phyloP scores from a whole-genome alignment of 2,329 filamentous ascomycete genomes.

The Iodosphaeria phyllophila region DNA sequence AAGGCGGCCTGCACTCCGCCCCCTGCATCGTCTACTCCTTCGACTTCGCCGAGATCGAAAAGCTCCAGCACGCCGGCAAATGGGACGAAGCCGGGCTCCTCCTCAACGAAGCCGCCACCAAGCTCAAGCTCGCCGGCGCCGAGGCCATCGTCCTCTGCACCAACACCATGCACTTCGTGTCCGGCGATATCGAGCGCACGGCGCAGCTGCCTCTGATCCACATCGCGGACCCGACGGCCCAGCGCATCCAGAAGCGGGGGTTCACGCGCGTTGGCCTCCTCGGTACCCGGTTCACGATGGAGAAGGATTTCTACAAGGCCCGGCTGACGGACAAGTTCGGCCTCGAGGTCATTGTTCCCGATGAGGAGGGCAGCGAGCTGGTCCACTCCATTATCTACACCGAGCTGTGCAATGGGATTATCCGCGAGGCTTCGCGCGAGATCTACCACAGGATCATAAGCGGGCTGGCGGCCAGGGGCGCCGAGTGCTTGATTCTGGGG shows the following conservation, averaged over 20 bases:
- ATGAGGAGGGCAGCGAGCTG: constrained; percentile 3
- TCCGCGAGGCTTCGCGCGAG: constrained; percentile 5
- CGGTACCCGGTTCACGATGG: constrained; percentile 9
- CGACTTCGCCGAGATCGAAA: constrained; percentile 6
- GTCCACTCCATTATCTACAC: constrained; percentile 7
- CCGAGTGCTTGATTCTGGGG: constrained; percentile 8
- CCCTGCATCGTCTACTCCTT: constrained; percentile 7
- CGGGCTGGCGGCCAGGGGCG: constrained; percentile 5
- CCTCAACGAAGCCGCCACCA: constrained; percentile 4
- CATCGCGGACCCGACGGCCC: constrained; percentile 6
- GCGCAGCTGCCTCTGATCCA: constrained; percentile 5
- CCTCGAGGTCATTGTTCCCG: constrained; percentile 6
- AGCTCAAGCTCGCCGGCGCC: constrained; percentile 5
- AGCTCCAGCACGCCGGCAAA: constrained; percentile 4
- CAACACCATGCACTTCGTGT: constrained; percentile 7
- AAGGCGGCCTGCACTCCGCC: constrained; percentile 6
- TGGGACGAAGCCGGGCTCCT: constrained; percentile 6
- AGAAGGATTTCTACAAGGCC: constrained; percentile 8
- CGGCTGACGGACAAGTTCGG: constrained; percentile 6
- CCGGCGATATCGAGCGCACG: constrained; percentile 3
- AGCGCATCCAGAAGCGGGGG: constrained; percentile 4
- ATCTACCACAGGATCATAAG: constrained; percentile 6
- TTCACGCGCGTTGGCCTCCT: constrained; percentile 6
- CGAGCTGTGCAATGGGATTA: constrained; percentile 6
- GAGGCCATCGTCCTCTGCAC: constrained; percentile 7